Evolutionary conservation across 2,329 filamentous ascomycete genomes (phyloP), one percentile per base, ranked within the genome.

Genomic region (Fusarium piperis): DNA sequence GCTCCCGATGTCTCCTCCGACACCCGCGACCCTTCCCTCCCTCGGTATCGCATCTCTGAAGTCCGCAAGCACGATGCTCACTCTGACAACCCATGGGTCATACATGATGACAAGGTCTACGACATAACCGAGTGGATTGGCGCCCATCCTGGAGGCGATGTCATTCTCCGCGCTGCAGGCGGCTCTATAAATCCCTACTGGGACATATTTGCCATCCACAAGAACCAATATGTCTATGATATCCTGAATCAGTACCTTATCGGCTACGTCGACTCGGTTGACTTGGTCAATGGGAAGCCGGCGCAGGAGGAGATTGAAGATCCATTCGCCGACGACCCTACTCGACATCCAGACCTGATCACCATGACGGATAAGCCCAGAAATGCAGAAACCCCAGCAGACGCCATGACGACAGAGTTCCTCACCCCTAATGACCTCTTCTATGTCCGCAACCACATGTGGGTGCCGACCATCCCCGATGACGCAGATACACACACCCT

Each of bases 171-270:
- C 32, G 91, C 91, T 2, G 90, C 89, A 1, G 91, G 91, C 4
- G 87, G 88, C 38, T 87, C 86, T 61, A 87, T 93, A 56, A 90
- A 93, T 58, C 86, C 88, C 0, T 92, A 92, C 79, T 93, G 91
- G 91, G 84, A 91, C 65, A 91, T 93, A 59, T 93, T 93, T 77
- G 84, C 86, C 52, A 92, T 92, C 65, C 91, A 93, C 81, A 90
- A 92, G 77, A 85, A 86, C 18, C 83, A 88, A 44, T 88, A 92
- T 66, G 89, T 92, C 7, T 85, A 86, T 65, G 88, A 91, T 57
- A 90, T 92, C 41, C 82, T 93, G 1, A 84, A 88, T n/a, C 85
- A 89, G 71, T 93, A 90, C 75, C 81, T 87, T 28, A 89, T 93
- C 52, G 91, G 91, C 30, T 86, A 85, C 52, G 84, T 93, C 3